Evolutionary conservation across 2,329 filamentous ascomycete species (phyloP), one percentile per base, ranked within the genome.

Genomic region (Pleomassaria siparia): DNA sequence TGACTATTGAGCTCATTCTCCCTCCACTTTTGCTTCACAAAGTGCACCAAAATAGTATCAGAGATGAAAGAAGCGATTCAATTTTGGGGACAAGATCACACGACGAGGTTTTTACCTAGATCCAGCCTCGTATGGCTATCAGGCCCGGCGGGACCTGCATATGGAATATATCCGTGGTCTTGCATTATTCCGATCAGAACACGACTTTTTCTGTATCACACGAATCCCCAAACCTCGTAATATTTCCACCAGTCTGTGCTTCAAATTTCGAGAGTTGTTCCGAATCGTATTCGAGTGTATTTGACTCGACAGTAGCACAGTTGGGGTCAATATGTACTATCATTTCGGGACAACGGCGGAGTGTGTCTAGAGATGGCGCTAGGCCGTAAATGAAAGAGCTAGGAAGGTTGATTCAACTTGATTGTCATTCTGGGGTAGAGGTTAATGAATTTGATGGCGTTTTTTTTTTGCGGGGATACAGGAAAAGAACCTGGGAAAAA

Each of bases 81-180:
- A 6, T 12, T n/a, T 44, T 44, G 41, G 41, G 21, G 41, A 33
- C 39, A 40, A 49, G 36, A n/a, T 40, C 32, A 35, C 26, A 22
- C n/a, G 13, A 29, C 40, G 6, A 3, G 26, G 29, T 9, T 15
- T 4, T 20, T 20, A n/a, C 4, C 18, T 37, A 11, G 18, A 22
- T 37, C n/a, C n/a, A 24, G 13, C 24, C 52, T 63, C 56, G 65
- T 67, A 40, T 65, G 56, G 56, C 48, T 43, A 51, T 43, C 52
- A 60, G 62, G 58, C 45, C 61, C 56, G 62, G 36, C 46, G 48
- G 62, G 56, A 63, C 56, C 60, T 61, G 55, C 58, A 64, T 55
- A 54, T 54, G 48, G n/a, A 55, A 58, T 47, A 50, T 53, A 58
- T 39, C 56, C 48, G 51, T n/a, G 55, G 54, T 37, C 8, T 10